Base-by-base conservation (phyloP, 2,329 filamentous ascomycete species). In the Colletotrichum magnum region DNA sequence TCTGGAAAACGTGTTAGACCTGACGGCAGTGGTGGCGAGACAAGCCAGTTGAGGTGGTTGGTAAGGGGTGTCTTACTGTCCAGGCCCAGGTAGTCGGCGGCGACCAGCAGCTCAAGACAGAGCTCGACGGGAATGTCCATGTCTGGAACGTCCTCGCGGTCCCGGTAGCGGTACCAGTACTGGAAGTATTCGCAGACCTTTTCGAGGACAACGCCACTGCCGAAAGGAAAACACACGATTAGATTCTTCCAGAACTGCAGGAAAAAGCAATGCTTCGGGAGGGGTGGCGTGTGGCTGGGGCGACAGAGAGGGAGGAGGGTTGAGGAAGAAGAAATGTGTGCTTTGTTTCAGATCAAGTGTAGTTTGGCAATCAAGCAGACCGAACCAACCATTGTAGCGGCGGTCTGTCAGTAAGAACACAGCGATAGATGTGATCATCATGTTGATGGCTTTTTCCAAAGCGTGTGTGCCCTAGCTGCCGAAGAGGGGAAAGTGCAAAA, bases 181-280 rank as follows among this genome's bases (percentile, higher is more conserved):
- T 94, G 93, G 71, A 94, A 91, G 81, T 95, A 95, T 80, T 95
- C 92, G 79, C 91, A 92, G 39, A 95, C 90, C 77, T 94, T 94
- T 78, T 95, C 93, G 3, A 95, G 88, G 6, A 94, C 88, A 61
- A 91, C 83, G 72, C 89, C 91, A 80, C 92, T 94, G 18, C 51
- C 64, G 64, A 58, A 24, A 41, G 45, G 78, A 26, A 67, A 71
- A 76, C 70, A 77, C 45, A 74, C 69, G 71, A 60, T 70, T n/a
- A 69, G 61, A 52, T 36, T 54, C 58, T 67, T 68, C 63, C 64
- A 70, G 62, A 69, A 61, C 50, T 32, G 24, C 16, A 39, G 39
- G 60, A 45, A 52, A 24, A 67, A 54, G 56, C 16, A 48, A 54
- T 48, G 24, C 16, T 26, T 18, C 7, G 18, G 48, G 26, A 13